Percentiles rank a stretch among this genome's conserved stretches.
Evolutionary conservation across 2,329 filamentous ascomycete species (phyloP).

Genomic region (Macroventuria anomochaeta): DNA sequence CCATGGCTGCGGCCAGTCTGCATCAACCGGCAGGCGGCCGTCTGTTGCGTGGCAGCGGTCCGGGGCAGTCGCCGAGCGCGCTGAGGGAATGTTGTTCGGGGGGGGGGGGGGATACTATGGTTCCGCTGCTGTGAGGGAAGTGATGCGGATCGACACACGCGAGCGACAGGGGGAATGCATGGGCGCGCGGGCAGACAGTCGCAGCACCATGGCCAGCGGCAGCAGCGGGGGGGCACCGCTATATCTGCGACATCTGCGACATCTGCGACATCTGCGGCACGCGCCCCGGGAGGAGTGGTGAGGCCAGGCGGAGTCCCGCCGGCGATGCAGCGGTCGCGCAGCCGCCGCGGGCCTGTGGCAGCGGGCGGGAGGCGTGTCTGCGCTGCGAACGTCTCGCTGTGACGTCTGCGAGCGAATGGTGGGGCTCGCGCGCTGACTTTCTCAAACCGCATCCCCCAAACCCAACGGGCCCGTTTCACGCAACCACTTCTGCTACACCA

Average conservation of each 20-base stretch:
- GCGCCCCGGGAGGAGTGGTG: neutral
- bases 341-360: conserved; percentile 2
- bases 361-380: neutral
- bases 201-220: neutral
- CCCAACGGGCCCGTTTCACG: conserved; percentile 2
- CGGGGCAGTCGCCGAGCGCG: conserved; percentile 2
- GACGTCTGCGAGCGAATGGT: conserved; percentile 10
- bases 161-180: conserved; percentile 36
- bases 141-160: conserved; percentile 26
- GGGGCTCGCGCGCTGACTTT: conserved; percentile 10
- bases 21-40: conserved; percentile 16
- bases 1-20: conserved; percentile 33
- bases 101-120: conserved; percentile 6
- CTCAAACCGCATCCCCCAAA: neutral
- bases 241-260: conserved; percentile 1
- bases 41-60: neutral
- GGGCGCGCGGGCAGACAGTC: neutral
- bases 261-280: too few relatives aligned
- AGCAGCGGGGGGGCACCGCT: conserved; percentile 1
- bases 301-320: neutral
- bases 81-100: conserved; percentile 8
- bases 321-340: neutral
- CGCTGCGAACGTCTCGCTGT: conserved; percentile 1
- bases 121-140: conserved; percentile 13
- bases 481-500: conserved; percentile 3